These are phyloP conservation scores for Combretum micranthum DNA, from an alignment of 345 rosid species.

Conservation along the genomic window DNA sequence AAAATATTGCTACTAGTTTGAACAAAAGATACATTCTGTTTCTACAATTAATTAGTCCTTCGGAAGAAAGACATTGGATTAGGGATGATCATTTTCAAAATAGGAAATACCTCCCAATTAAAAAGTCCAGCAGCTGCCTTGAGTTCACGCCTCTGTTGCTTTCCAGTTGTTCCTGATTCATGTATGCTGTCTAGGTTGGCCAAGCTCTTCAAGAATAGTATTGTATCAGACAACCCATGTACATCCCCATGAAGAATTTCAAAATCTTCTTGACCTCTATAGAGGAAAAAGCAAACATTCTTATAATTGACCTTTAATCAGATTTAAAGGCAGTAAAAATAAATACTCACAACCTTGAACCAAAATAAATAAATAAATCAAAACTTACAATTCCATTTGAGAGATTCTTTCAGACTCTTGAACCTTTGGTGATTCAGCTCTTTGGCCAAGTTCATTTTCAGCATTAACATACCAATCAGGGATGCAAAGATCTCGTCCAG, in stretches of 20 bases:
- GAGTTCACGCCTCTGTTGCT: slow-evolving; percentile 70
- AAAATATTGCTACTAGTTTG: too few relatives aligned
- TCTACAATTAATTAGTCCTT: too few relatives aligned
- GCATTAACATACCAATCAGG: slow-evolving; percentile 98
- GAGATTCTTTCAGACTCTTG: slow-evolving; percentile 29
- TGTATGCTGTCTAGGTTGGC: slow-evolving; percentile 49
- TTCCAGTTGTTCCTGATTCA: slow-evolving; percentile 58
- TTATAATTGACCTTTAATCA: slow-evolving; percentile 6
- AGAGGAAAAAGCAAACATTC: slow-evolving; percentile 15
- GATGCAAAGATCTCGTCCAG: slow-evolving; percentile 87
- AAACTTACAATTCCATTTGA: slow-evolving; percentile 15
- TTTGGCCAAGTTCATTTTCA: slow-evolving; percentile 65
- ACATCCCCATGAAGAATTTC: slow-evolving; percentile 89
- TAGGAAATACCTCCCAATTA: slow-evolving; percentile 74
- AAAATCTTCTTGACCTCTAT: slow-evolving; percentile 61
- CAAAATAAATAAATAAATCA: too few relatives aligned
- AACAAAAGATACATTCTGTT: too few relatives aligned
- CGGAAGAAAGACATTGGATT: not conserved
- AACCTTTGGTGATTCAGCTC: slow-evolving; percentile 48
- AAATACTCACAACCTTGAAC: slow-evolving; percentile 53
- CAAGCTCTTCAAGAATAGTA: slow-evolving; percentile 70
- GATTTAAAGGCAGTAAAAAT: not conserved
- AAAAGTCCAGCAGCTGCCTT: slow-evolving; percentile 97
- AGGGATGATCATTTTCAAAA: not conserved
- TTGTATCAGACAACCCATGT: slow-evolving; percentile 81